Conservation (phyloP, 2,329 filamentous ascomycete species). For the Teratosphaeria nubilosa region DNA sequence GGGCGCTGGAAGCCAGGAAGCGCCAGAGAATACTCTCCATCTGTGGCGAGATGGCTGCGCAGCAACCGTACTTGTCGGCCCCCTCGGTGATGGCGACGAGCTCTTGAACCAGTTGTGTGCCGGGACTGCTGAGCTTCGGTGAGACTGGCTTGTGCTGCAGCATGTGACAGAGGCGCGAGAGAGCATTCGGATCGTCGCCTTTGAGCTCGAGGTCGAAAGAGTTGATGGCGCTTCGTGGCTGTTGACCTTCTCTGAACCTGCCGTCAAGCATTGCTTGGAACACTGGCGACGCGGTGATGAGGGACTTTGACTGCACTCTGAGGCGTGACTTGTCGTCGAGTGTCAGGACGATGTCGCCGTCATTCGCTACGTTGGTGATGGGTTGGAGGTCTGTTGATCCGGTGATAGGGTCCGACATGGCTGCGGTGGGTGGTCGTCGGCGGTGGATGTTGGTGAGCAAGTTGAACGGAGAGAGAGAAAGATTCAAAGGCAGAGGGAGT, state of each 20-base stretch:
- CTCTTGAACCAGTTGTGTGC: not conserved
- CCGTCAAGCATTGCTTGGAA: conserved; percentile 13
- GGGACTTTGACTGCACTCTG: conserved; percentile 4
- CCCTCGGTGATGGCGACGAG: not conserved
- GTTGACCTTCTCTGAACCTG: conserved; percentile 1
- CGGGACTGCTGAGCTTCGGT: not conserved
- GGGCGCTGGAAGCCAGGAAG: not conserved
- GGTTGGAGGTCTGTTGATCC: not conserved
- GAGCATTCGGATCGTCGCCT: not conserved
- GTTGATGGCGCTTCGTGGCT: not conserved
- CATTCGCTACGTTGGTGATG: not conserved
- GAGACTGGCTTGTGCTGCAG: not conserved
- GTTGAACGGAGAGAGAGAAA: not conserved
- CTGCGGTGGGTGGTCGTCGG: not conserved
- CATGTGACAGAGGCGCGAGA: not conserved
- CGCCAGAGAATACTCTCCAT: not conserved
- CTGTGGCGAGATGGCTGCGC: not conserved
- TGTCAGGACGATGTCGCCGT: conserved; percentile 1
- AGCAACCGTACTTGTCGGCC: conserved; percentile 1
- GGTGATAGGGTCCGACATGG: not conserved
- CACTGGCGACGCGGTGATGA: conserved; percentile 14
- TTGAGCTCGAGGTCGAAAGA: not conserved
- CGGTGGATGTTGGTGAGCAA: not conserved
- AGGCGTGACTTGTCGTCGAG: not conserved
- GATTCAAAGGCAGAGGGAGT: not conserved